Conservation (phyloP, 345 rosid genomes). For the Linum tenue region DNA sequence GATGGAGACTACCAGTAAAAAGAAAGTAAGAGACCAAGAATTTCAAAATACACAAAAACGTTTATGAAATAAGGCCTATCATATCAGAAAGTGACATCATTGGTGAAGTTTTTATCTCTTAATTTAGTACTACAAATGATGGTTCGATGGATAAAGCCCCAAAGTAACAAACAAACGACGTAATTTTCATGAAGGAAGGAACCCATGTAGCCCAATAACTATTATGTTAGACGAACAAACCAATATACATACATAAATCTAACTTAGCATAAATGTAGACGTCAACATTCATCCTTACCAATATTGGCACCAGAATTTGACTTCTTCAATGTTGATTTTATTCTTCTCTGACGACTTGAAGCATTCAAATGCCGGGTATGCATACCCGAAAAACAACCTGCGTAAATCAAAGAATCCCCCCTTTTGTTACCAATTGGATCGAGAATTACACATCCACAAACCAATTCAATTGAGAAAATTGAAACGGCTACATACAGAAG, state of each 20-base stretch:
- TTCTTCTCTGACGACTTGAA: conserved; percentile 81
- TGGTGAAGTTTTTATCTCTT: background rate
- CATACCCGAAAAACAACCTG: conserved; percentile 81
- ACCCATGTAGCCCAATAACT: background rate
- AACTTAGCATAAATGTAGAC: background rate
- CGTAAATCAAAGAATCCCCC: background rate
- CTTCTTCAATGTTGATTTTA: conserved; percentile 59
- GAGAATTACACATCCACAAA: background rate
- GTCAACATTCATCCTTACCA: conserved; percentile 36
- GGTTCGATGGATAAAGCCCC: background rate
- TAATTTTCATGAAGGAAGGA: background rate
- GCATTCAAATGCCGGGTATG: conserved; percentile 89
- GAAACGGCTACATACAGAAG: conserved; percentile 36
- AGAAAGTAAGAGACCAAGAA: background rate
- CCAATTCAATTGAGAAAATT: background rate
- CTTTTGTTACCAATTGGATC: no score
- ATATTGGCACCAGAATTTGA: conserved; percentile 92
- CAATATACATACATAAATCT: background rate
- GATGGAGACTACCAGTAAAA: background rate
- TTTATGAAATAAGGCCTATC: no score
- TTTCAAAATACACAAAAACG: background rate
- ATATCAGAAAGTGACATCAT: background rate
- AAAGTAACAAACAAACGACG: background rate
- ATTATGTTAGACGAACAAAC: background rate
- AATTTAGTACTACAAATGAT: background rate